A percentile compares a stretch with the other conserved stretches of the same genome.
Evolutionary conservation across 257 asterid genomes (phyloP).

Genomic region (Salvia rosmarinus): DNA sequence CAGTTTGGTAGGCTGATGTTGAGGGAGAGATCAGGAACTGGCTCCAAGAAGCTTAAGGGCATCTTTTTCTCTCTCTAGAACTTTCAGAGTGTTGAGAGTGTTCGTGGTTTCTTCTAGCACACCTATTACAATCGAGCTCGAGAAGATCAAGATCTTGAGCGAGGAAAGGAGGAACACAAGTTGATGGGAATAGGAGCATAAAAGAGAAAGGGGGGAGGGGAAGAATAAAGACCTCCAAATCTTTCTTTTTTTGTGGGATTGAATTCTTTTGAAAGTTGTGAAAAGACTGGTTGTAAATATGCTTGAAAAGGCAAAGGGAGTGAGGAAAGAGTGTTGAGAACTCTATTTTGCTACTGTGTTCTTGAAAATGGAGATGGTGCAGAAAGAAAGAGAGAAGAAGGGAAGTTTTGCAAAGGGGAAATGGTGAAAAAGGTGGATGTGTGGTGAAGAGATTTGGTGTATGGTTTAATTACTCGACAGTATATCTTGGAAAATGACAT

Average conservation of each 20-base stretch:
- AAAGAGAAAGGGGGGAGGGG: conserved; percentile 25
- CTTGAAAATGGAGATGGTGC: conserved; percentile 46
- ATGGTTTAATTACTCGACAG: conserved; percentile 72
- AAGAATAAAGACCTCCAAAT: neutral
- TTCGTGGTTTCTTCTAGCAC: neutral
- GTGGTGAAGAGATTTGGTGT: conserved; percentile 44
- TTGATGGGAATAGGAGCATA: neutral
- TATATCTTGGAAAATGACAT: conserved; percentile 92
- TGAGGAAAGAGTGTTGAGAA: conserved; percentile 38
- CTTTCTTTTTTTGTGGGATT: conserved; percentile 27
- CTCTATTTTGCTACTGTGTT: conserved; percentile 23
- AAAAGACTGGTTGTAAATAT: conserved; percentile 43
- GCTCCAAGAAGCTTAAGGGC: conserved; percentile 73
- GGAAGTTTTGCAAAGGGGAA: conserved; percentile 3
- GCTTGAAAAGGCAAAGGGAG: conserved; percentile 42
- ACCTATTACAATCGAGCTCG: neutral
- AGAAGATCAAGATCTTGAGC: neutral
- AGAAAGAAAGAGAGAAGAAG: conserved; percentile 25
- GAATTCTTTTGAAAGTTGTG: conserved; percentile 39
- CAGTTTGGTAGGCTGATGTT: conserved; percentile 73
- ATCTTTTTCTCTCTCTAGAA: conserved; percentile 41
- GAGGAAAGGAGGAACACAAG: no score
- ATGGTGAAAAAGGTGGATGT: conserved; percentile 25
- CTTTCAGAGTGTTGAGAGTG: neutral
- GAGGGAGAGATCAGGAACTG: conserved; percentile 83